phyloP scores from a whole-genome alignment of 1,139 yeast genomes.

The Nakaseomyces uthaithaninus region DNA sequence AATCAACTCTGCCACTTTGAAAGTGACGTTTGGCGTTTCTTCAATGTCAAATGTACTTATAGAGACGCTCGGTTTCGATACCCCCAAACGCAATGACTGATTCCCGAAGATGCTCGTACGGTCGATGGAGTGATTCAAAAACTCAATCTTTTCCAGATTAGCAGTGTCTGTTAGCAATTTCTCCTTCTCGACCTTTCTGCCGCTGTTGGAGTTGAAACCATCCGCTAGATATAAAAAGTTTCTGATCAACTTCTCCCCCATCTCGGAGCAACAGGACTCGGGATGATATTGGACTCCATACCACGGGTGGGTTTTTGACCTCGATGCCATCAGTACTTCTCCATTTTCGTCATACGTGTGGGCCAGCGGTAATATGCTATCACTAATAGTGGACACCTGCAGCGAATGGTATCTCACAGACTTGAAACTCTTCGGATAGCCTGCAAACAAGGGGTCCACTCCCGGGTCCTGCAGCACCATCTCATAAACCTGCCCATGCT shows the following conservation, averaged over 20 bases:
- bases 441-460: slow-evolving; percentile 35
- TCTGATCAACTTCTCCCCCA: slow-evolving; percentile 49
- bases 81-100: not conserved
- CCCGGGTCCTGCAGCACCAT: slow-evolving; percentile 30
- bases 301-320: slow-evolving; percentile 54
- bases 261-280: slow-evolving; percentile 77
- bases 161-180: not conserved
- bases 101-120: slow-evolving; percentile 16
- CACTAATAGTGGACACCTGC: slow-evolving; percentile 37
- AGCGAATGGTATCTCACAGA: slow-evolving; percentile 89
- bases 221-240: slow-evolving; percentile 57
- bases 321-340: slow-evolving; percentile 68
- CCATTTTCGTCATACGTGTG: slow-evolving; percentile 37
- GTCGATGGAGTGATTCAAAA: slow-evolving; percentile 19
- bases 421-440: slow-evolving; percentile 39
- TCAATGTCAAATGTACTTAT: slow-evolving; percentile 11
- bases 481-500: slow-evolving; percentile 78
- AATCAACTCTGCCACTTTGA: slow-evolving; percentile 21
- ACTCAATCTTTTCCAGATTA: slow-evolving; percentile 4
- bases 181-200: slow-evolving; percentile 13
- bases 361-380: slow-evolving; percentile 47
- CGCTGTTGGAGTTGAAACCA: slow-evolving; percentile 32
- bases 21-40: slow-evolving; percentile 17
- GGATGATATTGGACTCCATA: slow-evolving; percentile 98
- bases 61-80: not conserved